Evolutionary conservation across 2,329 filamentous ascomycete species (phyloP), one percentile per base, ranked within the genome.

Genomic region (Rhynchosporium graminicola): DNA sequence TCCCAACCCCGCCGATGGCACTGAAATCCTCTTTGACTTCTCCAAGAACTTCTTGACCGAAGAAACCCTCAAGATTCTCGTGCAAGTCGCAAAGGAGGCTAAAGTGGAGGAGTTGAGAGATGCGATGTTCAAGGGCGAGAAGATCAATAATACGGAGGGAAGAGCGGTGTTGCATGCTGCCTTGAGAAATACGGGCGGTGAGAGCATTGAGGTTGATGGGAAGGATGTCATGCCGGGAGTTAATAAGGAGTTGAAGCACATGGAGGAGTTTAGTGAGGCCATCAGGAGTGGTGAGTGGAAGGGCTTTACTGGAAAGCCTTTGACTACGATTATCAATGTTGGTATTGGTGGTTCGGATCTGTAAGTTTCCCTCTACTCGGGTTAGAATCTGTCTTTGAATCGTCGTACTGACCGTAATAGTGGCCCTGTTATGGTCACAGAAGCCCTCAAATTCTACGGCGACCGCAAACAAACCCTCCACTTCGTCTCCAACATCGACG

Each of bases 401-500:
- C 20, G 20, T 20, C 20, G 20, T 20, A 20, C 20, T 20, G 20
- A 20, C 20, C 20, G 20, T 20, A 20, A 31, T 42, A 95, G 92
- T 69, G 95, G 95, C 64, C 95, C 95, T 40, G 95, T 99, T 76
- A 99, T 99, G 95, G 95, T 99, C 71, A 95, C 93, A 46, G 95
- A 99, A 80, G 93, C 95, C 51, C 86, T 99, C 72, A 98, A 97
- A 84, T 85, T 92, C 75, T 99, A 99, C 77, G 91, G 91, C 55
- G 88, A 92, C 76, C 85, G 87, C 65, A 88, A 89, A 78, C 85
- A 92, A 81, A 97, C 88, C 68, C 85, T 98, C 51, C 94, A 98
- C 84, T 99, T 99, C 74, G 95, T 99, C 71, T 98, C 94, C 81
- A 99, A 99, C 85, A 98, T 99, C 75, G 95, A 99, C 76, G 95